These are phyloP conservation scores for Fusarium sp. DNA, from an alignment of 2,329 filamentous ascomycete genomes.

Conservation along the genomic window DNA sequence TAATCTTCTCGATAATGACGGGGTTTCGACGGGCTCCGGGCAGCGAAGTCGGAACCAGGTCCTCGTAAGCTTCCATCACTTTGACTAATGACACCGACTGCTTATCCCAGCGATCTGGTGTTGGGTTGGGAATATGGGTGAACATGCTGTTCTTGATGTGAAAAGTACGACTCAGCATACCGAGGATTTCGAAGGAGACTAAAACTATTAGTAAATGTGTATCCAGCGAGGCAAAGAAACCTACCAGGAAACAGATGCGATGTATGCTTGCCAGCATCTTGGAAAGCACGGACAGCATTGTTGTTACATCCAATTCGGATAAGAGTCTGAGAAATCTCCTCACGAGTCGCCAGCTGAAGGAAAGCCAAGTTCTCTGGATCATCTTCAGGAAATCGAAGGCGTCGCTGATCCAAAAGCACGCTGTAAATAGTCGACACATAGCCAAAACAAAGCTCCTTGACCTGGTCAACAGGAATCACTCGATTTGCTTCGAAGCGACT, in stretches of 20 bases:
- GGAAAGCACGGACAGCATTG: constrained; percentile 59
- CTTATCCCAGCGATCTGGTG: constrained; percentile 63
- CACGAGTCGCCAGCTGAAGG: constrained; percentile 59
- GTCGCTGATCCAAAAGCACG: constrained; percentile 50
- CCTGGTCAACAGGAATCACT: constrained; percentile 62
- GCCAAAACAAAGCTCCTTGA: constrained; percentile 67
- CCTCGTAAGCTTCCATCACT: constrained; percentile 53
- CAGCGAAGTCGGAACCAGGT: constrained; percentile 41
- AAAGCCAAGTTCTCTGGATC: constrained; percentile 54
- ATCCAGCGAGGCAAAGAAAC: background rate
- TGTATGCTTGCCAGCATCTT: constrained; percentile 50
- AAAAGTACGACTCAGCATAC: constrained; percentile 64
- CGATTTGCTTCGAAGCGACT: constrained; percentile 60
- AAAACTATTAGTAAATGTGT: constrained; percentile 12
- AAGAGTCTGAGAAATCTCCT: constrained; percentile 63
- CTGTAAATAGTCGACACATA: constrained; percentile 65
- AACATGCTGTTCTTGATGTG: constrained; percentile 61
- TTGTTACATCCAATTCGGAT: constrained; percentile 64
- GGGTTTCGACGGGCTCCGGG: constrained; percentile 28
- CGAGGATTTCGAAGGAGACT: constrained; percentile 68
- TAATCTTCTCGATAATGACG: constrained; percentile 39
- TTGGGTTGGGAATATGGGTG: constrained; percentile 67
- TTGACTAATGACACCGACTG: constrained; percentile 56
- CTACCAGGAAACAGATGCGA: constrained; percentile 62
- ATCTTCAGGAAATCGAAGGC: constrained; percentile 52